These are phyloP conservation scores for Clitopilus passeckerianus DNA, from an alignment of 768 basidiomycete species.

Conservation along the genomic window DNA sequence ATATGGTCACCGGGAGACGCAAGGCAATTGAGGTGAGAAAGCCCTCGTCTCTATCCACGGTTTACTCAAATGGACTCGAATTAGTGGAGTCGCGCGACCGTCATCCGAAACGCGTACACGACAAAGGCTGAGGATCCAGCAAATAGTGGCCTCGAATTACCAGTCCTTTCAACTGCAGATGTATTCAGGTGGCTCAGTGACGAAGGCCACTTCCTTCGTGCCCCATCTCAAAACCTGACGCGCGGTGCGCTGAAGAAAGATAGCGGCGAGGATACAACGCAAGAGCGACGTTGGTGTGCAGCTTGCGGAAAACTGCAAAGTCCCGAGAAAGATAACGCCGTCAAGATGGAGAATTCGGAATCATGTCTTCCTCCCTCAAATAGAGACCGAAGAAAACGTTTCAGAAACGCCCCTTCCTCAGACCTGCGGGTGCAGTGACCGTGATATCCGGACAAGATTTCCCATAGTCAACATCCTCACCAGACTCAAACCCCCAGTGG, in stretches of 20 bases:
- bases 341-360: slow-evolving; percentile 12
- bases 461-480: slow-evolving; percentile 23
- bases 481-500: not conserved
- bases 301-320: slow-evolving; percentile 22
- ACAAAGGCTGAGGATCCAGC: slow-evolving; percentile 10
- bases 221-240: not conserved
- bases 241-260: slow-evolving; percentile 1
- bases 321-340: slow-evolving; percentile 13
- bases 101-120: slow-evolving; percentile 37
- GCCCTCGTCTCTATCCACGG: not conserved
- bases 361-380: not conserved
- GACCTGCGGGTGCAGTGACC: slow-evolving; percentile 4
- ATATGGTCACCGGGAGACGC: slow-evolving; percentile 35
- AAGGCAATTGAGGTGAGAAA: slow-evolving; percentile 46
- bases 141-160: not conserved
- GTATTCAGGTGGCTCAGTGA: slow-evolving; percentile 42
- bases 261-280: not conserved
- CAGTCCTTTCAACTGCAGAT: slow-evolving; percentile 34
- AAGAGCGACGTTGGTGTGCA: slow-evolving; percentile 20
- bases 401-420: not conserved
- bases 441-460: slow-evolving; percentile 17
- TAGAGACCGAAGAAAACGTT: slow-evolving; percentile 5
- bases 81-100: slow-evolving; percentile 45
- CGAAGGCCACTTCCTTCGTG: slow-evolving; percentile 30
- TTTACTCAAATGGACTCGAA: not conserved